Evolutionary conservation across 2,329 filamentous ascomycete genomes (phyloP), one percentile per base, ranked within the genome.

Genomic region (Aspergillus ochraceoroseus): DNA sequence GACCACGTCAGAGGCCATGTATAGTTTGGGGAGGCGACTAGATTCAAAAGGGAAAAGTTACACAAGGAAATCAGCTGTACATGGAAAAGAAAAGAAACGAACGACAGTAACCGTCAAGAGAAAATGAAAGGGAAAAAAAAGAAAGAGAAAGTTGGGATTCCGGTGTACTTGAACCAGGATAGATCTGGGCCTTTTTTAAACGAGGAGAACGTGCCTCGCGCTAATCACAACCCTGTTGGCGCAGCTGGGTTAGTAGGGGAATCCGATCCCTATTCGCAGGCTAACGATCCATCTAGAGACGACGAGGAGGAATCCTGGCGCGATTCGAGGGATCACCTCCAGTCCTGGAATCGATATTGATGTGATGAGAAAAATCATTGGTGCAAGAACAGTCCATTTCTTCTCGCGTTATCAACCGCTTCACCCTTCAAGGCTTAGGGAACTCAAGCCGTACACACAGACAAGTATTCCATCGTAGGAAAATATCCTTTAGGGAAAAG

Each of bases 1-100:
- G 49, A 54, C 49, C 62, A 64, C 60, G 61, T 64, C 62, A 64
- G 57, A 56, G 49, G 43, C 36, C 35, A 38, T 18, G 46, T 30
- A 32, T 31, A 46, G 34, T 27, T 27, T 38, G 7, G 37, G 38
- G 37, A 31, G 32, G 23, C 39, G 27, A 32, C 30, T 32, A 36
- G 30, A 22, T 32, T 43, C 29, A 35, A 31, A 45, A 39, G 15
- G 32, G 38, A 26, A 38, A 35, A 13, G 37, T 18, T 35, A 32
- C 36, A 37, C 38, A 38, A 33, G 26, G 32, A 48, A 38, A 38
- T 47, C 45, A 53, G 38, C 48, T 52, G 51, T 49, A 44, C 44
- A 45, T 46, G 29, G 22, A 43, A 34, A 23, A 31, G 35, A 31
- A 33, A 46, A 36, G 29, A 45, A 44, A 41, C 22, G 29, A 44